These are phyloP conservation scores for Fusarium temperatum DNA, from an alignment of 2,329 filamentous ascomycete species.

Conservation along the genomic window DNA sequence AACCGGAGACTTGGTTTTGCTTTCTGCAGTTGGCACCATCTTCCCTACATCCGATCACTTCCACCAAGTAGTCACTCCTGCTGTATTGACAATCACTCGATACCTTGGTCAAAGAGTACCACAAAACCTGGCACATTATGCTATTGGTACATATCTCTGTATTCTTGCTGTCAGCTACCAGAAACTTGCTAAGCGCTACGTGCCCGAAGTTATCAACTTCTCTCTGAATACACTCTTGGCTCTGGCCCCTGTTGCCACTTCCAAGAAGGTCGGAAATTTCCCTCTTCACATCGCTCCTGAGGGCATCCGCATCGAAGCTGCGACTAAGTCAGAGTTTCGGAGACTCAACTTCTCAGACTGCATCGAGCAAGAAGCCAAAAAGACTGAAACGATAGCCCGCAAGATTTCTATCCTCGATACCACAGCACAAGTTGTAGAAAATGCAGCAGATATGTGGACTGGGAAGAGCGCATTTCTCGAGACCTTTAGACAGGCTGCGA, in stretches of 20 bases:
- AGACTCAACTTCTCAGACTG: constrained; percentile 71
- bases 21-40: constrained; percentile 83
- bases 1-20: constrained; percentile 79
- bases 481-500: constrained; percentile 73
- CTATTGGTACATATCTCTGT: constrained; percentile 79
- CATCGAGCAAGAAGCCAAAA: constrained; percentile 48
- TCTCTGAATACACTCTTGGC: constrained; percentile 76
- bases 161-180: constrained; percentile 87
- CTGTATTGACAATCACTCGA: constrained; percentile 82
- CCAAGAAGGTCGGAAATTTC: constrained; percentile 62
- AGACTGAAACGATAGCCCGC: constrained; percentile 43
- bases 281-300: constrained; percentile 66
- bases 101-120: constrained; percentile 84
- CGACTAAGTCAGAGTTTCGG: constrained; percentile 53
- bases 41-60: constrained; percentile 98
- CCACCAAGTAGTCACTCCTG: constrained; percentile 91
- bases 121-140: constrained; percentile 70
- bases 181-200: constrained; percentile 81
- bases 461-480: constrained; percentile 79
- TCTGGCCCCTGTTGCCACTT: constrained; percentile 65
- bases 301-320: constrained; percentile 60
- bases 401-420: constrained; percentile 71
- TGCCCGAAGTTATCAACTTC: constrained; percentile 89
- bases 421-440: constrained; percentile 71
- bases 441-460: constrained; percentile 77